phyloP scores from a whole-genome alignment of 768 basidiomycete genomes.

The Tremella fuciformis region DNA sequence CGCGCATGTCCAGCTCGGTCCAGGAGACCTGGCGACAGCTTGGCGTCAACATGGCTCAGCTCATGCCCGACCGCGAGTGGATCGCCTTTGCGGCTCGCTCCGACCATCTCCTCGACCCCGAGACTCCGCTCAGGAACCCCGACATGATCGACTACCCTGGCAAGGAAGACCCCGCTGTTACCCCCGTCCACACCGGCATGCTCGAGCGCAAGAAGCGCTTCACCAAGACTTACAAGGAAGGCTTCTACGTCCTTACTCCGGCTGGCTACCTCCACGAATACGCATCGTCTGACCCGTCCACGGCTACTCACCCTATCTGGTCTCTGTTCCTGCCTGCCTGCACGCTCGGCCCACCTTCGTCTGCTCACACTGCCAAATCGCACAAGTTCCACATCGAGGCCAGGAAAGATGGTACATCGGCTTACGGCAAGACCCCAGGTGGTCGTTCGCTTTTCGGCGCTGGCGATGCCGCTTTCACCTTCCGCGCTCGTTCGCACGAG shows the following conservation, averaged over 20 bases:
- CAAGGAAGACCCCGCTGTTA: slow-evolving; percentile 82
- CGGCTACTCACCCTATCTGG: slow-evolving; percentile 63
- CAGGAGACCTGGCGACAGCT: slow-evolving; percentile 73
- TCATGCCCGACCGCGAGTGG: slow-evolving; percentile 90
- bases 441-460: slow-evolving; percentile 53
- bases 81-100: slow-evolving; percentile 87
- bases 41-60: slow-evolving; percentile 68
- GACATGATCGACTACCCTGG: slow-evolving; percentile 73
- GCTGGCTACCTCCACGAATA: slow-evolving; percentile 97
- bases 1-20: slow-evolving; percentile 69
- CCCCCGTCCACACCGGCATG: slow-evolving; percentile 80
- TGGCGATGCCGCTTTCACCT: slow-evolving; percentile 69
- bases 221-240: slow-evolving; percentile 78
- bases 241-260: slow-evolving; percentile 87
- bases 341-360: slow-evolving; percentile 86
- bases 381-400: slow-evolving; percentile 99
- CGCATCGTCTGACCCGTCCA: slow-evolving; percentile 66
- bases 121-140: slow-evolving; percentile 70
- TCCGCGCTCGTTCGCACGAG: slow-evolving; percentile 81
- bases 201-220: slow-evolving; percentile 95
- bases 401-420: slow-evolving; percentile 72
- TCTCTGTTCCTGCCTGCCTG: slow-evolving; percentile 89
- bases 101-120: slow-evolving; percentile 93
- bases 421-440: slow-evolving; percentile 51
- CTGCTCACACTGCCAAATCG: slow-evolving; percentile 61